Base-by-base conservation (phyloP, 2,329 filamentous ascomycete species). In the Cladophialophora carrionii region DNA sequence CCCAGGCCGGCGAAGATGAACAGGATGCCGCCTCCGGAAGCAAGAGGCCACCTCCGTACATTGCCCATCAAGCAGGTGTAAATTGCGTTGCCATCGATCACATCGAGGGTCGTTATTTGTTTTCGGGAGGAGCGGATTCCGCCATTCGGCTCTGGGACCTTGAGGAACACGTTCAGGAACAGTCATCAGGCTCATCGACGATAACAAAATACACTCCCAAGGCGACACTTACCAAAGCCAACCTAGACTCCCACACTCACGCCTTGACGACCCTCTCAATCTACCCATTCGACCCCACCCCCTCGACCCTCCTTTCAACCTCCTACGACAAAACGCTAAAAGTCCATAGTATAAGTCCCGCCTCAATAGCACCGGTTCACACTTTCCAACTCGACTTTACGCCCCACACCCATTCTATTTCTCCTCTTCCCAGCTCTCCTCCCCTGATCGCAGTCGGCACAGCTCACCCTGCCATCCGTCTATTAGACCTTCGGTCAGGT, bases 141-240 rank as follows among this genome's bases (percentile, higher is more conserved):
- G 90, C 90, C 0, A 87, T 97, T 73, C 90, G 88, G 70, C 79
- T 97, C 53, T 97, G 93, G 93, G 89, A 97, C 77, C 84, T 97
- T 6, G 90, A 96, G 72, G 79, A 84, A 82, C 72, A 82, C 75
- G 20, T 88, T 84, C 72, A 82, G n/a, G 74, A 79, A 55, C 70
- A 83, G 81, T 22, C 57, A 80, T 79, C 55, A 71, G 78, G 31
- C 20, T 32, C 79, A 17, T 88, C 87, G 10, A 59, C 87, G 10
- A 59, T 49, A n/a, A 24, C 31, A 46, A 55, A 55, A 60, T 63
- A 67, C 34, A 59, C 34, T n/a, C 63, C 70, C 2, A 32, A 52
- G 22, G 52, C 66, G 32, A 34, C 71, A 7, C 56, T 70, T 1
- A 58, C 61, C 8, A 67, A 67, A 34, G 59, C 53, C 56, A 66